phyloP scores from a whole-genome alignment of 306 rosid genomes.

The Dalbergia cochinchinensis region DNA sequence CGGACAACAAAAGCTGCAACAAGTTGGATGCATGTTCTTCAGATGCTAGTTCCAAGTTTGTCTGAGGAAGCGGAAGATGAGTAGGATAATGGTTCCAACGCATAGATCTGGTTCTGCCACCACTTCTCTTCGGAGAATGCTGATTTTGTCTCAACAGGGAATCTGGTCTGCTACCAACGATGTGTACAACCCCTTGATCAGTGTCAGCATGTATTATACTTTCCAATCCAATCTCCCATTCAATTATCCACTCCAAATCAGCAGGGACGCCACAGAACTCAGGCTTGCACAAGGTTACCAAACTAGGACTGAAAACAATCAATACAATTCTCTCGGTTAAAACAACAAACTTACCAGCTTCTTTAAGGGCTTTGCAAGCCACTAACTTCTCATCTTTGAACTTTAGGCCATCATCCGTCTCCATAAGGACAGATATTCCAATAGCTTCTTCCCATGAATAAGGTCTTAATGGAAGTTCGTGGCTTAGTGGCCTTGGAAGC shows the following conservation, averaged over 20 bases:
- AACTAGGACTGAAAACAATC: slow-evolving; percentile 66
- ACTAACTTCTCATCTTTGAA: slow-evolving; percentile 76
- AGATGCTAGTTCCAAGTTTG: slow-evolving; percentile 69
- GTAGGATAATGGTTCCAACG: slow-evolving; percentile 73
- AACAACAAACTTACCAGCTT: slow-evolving; percentile 80
- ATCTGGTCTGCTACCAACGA: slow-evolving; percentile 86
- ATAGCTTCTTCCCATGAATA: too few relatives aligned
- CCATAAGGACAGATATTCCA: too few relatives aligned
- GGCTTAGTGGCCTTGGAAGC: slow-evolving; percentile 86
- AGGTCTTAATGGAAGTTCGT: too few relatives aligned
- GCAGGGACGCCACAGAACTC: slow-evolving; percentile 77
- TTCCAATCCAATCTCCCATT: slow-evolving; percentile 80
- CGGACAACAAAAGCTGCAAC: slow-evolving; percentile 61
- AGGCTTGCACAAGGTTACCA: slow-evolving; percentile 75
- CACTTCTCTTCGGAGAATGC: slow-evolving; percentile 56
- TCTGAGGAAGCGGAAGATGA: slow-evolving; percentile 82
- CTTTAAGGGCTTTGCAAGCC: slow-evolving; percentile 82
- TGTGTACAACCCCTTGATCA: slow-evolving; percentile 67
- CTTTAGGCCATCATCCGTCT: slow-evolving; percentile 67
- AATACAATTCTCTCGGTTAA: slow-evolving; percentile 71
- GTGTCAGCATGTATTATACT: slow-evolving; percentile 77
- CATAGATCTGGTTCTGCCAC: slow-evolving; percentile 54
- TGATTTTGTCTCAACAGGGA: slow-evolving; percentile 62
- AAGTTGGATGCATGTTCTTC: slow-evolving; percentile 71
- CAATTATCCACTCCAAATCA: slow-evolving; percentile 77